Base-by-base conservation (phyloP, 163 green algal species). In the Chlorella variabilis region DNA sequence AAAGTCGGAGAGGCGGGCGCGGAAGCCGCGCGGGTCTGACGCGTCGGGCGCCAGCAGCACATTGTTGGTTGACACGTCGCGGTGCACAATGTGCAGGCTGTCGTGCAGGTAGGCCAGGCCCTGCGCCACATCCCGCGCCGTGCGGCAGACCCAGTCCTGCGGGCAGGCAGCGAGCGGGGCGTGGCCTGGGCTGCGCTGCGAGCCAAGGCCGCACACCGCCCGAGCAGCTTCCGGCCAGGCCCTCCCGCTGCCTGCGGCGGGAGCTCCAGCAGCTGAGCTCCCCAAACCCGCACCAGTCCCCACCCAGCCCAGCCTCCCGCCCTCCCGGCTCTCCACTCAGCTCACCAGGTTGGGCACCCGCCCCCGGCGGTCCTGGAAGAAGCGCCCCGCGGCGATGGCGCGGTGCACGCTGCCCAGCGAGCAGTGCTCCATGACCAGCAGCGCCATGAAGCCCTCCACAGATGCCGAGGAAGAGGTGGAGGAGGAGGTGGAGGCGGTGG, bases 11-110 rank as follows among this genome's bases (percentile, higher is more conserved):
- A 81, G 61, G 41, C 65, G 63, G 23, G 75, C 75, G 17, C 59
- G 31, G 75, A 81, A 81, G 42, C 75, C 41, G 3, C 75, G 75
- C 3, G 75, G 62, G 42, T 81, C 75, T 0, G 34, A 20, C 29
- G 42, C 11, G 75, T 74, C 48, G 49, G 75, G 42, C 20, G 15
- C 20, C 61, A 81, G 75, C 75, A 81, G 45, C n/a, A 81, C 45
- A 45, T 81, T 81, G 75, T 51, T 73, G 42, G 75, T 51, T 20
- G 61, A 75, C 31, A 81, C 61, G 61, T 81, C 75, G 1, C 75
- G 75, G 75, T 81, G 75, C 61, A 81, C 75, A 31, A 63, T 31
- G 8, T n/a, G 61, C 36, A 8, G 33, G 11, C 13, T 17, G 20
- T 45, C 36, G 75, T 81, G 75, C 36, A 81, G 33, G 75, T 81